phyloP scores from a whole-genome alignment of 1,284 basidiomycete genomes.

The Earliella scabrosa region DNA sequence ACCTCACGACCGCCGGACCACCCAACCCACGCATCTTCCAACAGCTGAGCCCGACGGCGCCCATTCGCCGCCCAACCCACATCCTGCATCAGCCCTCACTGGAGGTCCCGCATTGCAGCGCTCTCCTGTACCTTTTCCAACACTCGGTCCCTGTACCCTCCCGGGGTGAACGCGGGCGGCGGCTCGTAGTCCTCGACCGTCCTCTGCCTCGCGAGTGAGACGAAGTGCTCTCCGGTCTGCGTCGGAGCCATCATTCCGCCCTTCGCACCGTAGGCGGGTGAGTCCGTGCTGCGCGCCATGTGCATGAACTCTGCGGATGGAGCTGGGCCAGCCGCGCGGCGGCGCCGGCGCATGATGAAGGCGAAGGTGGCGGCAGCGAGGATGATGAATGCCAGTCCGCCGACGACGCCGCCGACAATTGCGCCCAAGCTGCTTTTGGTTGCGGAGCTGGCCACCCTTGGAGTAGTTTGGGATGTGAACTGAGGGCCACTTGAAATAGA shows the following conservation, averaged over 20 bases:
- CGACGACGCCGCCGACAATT: constrained; percentile 24
- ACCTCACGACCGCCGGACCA: too few species aligned
- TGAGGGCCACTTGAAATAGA: too few species aligned
- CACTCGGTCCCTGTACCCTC: constrained; percentile 26
- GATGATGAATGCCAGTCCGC: constrained; percentile 12
- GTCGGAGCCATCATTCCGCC: background rate
- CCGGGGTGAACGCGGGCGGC: constrained; percentile 31
- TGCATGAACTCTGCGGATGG: constrained; percentile 29
- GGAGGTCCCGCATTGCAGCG: constrained; percentile 21
- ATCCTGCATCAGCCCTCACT: background rate
- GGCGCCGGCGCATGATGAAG: constrained; percentile 14
- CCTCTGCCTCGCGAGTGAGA: constrained; percentile 11
- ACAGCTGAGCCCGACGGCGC: background rate
- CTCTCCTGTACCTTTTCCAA: constrained; percentile 28
- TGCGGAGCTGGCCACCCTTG: too few species aligned
- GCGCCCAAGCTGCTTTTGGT: constrained; percentile 6
- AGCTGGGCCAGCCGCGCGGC: constrained; percentile 13
- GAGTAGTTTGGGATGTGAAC: too few species aligned
- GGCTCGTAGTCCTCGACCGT: constrained; percentile 20
- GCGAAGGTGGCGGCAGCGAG: background rate
- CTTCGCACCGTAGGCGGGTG: background rate
- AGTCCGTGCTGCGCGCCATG: background rate
- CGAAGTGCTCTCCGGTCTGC: background rate
- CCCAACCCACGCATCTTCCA: background rate
- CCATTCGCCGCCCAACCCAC: background rate